A percentile compares a stretch with the other conserved stretches of the same genome.
These are phyloP conservation scores for Lentinula novae-zelandiae DNA, from an alignment of 1,284 basidiomycete species.

Conservation along the genomic window DNA sequence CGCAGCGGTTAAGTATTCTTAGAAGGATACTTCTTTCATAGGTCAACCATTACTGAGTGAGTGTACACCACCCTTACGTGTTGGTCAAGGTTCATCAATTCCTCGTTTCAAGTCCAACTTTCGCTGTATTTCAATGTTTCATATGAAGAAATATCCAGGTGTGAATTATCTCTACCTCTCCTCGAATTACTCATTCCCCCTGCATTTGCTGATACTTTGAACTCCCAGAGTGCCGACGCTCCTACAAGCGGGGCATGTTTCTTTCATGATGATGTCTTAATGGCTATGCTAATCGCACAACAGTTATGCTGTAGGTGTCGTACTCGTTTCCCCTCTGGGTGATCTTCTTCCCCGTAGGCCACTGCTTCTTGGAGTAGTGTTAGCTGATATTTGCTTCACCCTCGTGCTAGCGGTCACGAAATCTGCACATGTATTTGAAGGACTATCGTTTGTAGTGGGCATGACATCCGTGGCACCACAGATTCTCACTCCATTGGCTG, in stretches of 20 bases:
- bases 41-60: conserved; percentile 63
- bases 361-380: conserved; percentile 45
- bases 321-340: conserved; percentile 62
- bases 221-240: conserved; percentile 25
- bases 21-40: background rate
- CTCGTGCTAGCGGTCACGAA: conserved; percentile 54
- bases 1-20: background rate
- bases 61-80: conserved; percentile 19
- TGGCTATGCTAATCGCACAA: background rate
- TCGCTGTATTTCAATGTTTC: conserved; percentile 51
- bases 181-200: background rate
- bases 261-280: background rate
- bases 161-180: background rate
- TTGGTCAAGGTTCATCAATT: conserved; percentile 5
- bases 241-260: conserved; percentile 37
- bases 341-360: conserved; percentile 61
- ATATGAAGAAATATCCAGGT: conserved; percentile 33
- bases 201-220: background rate
- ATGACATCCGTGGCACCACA: conserved; percentile 53
- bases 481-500: conserved; percentile 62
- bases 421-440: conserved; percentile 48
- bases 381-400: conserved; percentile 43
- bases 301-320: conserved; percentile 50
- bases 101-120: conserved; percentile 41
- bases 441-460: conserved; percentile 54